Percentiles rank a stretch among this genome's conserved stretches.
Conservation (phyloP, 83 land plant species). For the Picea abies region DNA sequence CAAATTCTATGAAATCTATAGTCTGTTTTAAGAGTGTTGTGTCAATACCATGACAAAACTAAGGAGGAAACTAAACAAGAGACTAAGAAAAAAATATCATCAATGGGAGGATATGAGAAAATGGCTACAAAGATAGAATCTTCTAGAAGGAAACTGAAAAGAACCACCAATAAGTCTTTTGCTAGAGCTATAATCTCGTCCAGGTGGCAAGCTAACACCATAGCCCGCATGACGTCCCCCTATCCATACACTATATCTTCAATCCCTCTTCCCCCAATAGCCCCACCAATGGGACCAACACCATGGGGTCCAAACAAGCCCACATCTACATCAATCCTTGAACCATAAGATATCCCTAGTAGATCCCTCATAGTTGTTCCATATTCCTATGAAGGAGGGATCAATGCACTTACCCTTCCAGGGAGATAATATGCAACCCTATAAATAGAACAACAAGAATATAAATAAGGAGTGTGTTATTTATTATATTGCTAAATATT, state of each 20-base stretch:
- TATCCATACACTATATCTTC: constrained; percentile 54
- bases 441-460: constrained; percentile 36
- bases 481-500: neutral
- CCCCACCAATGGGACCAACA: constrained; percentile 48
- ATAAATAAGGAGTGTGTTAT: constrained; percentile 7
- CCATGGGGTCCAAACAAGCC: constrained; percentile 35
- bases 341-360: constrained; percentile 37
- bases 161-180: constrained; percentile 40
- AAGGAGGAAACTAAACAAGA: constrained; percentile 10
- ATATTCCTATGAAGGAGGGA: constrained; percentile 44
- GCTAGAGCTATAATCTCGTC: constrained; percentile 68
- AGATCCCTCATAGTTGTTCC: constrained; percentile 18
- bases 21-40: constrained; percentile 27
- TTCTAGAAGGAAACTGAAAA: neutral
- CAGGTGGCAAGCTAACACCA: constrained; percentile 80
- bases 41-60: constrained; percentile 3
- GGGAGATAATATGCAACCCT: constrained; percentile 71
- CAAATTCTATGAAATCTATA: neutral
- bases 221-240: constrained; percentile 52
- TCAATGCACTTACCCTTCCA: constrained; percentile 47
- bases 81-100: neutral
- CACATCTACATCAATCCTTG: constrained; percentile 59
- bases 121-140: neutral
- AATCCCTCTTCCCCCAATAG: constrained; percentile 49
- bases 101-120: neutral